Conservation (phyloP, 805 yeast genomes). For the Yamadazyma laniorum region DNA sequence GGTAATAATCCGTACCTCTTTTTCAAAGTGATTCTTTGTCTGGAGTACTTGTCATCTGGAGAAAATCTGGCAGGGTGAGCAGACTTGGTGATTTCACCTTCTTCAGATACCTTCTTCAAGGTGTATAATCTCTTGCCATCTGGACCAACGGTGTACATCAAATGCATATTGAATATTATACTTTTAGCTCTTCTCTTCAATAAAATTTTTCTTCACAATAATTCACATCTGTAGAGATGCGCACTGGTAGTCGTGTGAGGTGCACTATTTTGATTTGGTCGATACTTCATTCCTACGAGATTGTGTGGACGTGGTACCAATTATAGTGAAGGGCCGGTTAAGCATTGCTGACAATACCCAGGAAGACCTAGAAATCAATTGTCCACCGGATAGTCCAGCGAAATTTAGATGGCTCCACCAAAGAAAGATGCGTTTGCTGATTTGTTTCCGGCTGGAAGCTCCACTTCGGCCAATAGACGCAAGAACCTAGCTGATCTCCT, state of each 20-base stretch:
- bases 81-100: conserved; percentile 94
- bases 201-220: conserved; percentile 6
- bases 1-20: conserved; percentile 89
- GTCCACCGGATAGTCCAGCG: too few species aligned
- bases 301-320: too few species aligned
- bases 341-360: too few species aligned
- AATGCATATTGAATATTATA: conserved; percentile 68
- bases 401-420: conserved; percentile 26
- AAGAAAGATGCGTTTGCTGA: conserved; percentile 48
- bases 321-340: too few species aligned
- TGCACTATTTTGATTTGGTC: neutral
- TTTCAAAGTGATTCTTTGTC: conserved; percentile 97
- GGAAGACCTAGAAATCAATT: too few species aligned
- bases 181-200: conserved; percentile 11
- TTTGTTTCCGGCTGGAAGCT: conserved; percentile 34
- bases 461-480: conserved; percentile 12
- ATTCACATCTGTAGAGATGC: conserved; percentile 1
- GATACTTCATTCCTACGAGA: neutral
- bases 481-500: conserved; percentile 14
- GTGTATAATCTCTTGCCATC: conserved; percentile 98
- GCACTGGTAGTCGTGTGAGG: conserved; percentile 7
- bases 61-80: conserved; percentile 99
- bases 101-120: conserved; percentile 71
- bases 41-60: conserved; percentile 98
- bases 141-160: conserved; percentile 93